Evolutionary conservation across 768 basidiomycete genomes (phyloP), one percentile per base, ranked within the genome.

Genomic region (Mycena metata): DNA sequence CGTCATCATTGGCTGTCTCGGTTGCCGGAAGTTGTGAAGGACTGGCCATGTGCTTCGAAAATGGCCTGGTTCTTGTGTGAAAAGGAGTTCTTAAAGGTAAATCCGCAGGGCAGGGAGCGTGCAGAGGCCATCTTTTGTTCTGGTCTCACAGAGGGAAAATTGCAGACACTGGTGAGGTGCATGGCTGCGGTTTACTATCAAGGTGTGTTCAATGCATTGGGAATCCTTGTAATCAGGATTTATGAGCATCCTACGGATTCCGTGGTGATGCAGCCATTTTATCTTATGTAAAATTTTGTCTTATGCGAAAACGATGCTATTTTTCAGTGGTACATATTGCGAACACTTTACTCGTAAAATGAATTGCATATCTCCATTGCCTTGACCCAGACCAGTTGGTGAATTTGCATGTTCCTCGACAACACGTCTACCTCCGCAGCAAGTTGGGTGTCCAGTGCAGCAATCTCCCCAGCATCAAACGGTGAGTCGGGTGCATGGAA

Each of bases 401-500:
- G 52, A n/a, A 64, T 13, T 12, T 56, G 30, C 54, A 64, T 64
- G 35, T 17, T 64, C 16, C 54, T 11, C 0, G 63, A 64, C 4
- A 2, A 12, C 5, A 41, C 24, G 39, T 64, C 63, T 5, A 64
- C 15, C 12, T 19, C 15, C 6, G n/a, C 12, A 4, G 30, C 45
- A 0, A 64, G 45, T 23, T 33, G 12, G 6, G 30, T 13, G 19
- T 64, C 63, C 0, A 64, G n/a, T 2, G 13, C n/a, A 1, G n/a
- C 30, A 30, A 64, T 57, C 33, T 54, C 54, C 33, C 47, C 54
- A 1, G 13, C 33, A 3, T 17, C 46, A 8, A 64, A 55, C 15
- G 63, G 63, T n/a, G 45, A 24, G 33, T 64, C 36, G 3, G 63
- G 63, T 8, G 63, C 41, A 64, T 1, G 55, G 54, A 19, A 64